Conservation (phyloP, 805 yeast species). For the Lipomyces sp. region DNA sequence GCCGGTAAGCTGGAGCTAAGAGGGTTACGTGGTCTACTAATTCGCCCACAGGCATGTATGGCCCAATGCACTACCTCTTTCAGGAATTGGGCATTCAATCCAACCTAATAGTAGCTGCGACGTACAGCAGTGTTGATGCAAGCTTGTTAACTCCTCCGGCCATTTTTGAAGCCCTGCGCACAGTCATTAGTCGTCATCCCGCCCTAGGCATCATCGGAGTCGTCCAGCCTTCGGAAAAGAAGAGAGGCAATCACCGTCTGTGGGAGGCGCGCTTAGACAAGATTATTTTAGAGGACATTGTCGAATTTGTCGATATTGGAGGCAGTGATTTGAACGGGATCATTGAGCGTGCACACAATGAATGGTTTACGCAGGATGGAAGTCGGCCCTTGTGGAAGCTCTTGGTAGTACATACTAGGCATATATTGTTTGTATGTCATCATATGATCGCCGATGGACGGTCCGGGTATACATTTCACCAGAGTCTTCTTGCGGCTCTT, state of each 20-base stretch:
- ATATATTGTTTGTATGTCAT: slow-evolving; percentile 20
- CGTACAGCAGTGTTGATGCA: no score
- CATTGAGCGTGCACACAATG: not conserved
- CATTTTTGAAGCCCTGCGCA: not conserved
- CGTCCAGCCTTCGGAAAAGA: not conserved
- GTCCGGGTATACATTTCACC: not conserved
- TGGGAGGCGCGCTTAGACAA: not conserved
- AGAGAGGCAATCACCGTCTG: not conserved
- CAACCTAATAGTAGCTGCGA: no score
- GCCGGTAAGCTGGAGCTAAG: no score
- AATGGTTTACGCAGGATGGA: not conserved
- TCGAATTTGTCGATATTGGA: not conserved
- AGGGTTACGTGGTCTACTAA: no score
- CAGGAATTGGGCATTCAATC: no score
- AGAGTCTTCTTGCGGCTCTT: not conserved
- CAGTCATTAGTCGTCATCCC: not conserved
- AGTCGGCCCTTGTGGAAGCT: slow-evolving; percentile 19
- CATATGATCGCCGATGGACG: slow-evolving; percentile 23
- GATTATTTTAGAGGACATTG: not conserved
- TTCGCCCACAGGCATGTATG: no score
- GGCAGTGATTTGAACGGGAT: not conserved
- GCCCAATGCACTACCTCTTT: no score
- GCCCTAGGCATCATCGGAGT: not conserved
- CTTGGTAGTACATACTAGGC: slow-evolving; percentile 5
- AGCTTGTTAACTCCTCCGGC: not conserved